Evolutionary conservation across 805 yeast species (phyloP).

Genomic region (Metschnikowia drakensbergensis): DNA sequence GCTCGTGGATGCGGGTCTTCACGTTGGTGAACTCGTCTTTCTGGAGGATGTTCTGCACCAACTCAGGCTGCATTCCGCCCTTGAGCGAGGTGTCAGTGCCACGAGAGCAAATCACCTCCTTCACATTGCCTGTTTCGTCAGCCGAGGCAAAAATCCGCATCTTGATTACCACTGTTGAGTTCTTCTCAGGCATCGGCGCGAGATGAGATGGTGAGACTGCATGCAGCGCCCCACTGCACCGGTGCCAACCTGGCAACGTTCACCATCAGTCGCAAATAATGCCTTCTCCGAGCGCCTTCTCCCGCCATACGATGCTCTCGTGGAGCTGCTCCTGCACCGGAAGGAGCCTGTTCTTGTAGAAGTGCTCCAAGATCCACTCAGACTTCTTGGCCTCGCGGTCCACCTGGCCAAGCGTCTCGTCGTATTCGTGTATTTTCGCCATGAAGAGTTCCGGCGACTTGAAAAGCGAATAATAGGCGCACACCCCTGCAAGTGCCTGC

Average conservation of each 20-base stretch:
- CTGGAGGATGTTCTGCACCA: constrained; percentile 42
- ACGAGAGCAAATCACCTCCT: constrained; percentile 56
- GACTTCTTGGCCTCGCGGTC: constrained; percentile 8
- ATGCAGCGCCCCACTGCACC: background rate
- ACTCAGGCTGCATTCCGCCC: constrained; percentile 59
- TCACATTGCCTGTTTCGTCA: constrained; percentile 63
- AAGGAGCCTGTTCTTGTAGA: constrained; percentile 10
- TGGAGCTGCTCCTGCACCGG: constrained; percentile 12
- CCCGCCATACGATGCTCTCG: constrained; percentile 9
- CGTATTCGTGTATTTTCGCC: constrained; percentile 5
- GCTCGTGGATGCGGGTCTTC: constrained; percentile 32
- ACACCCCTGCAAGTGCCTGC: constrained; percentile 9
- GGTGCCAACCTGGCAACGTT: background rate
- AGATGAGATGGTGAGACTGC: constrained; percentile 5
- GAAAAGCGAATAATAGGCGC: constrained; percentile 6
- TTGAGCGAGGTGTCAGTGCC: constrained; percentile 81
- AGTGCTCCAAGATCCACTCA: constrained; percentile 9
- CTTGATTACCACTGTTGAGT: background rate
- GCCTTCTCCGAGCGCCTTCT: constrained; percentile 11
- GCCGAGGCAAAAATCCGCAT: constrained; percentile 63
- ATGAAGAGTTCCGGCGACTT: constrained; percentile 7
- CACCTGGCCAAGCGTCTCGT: constrained; percentile 8
- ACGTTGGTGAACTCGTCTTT: constrained; percentile 27
- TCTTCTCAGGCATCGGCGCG: background rate
- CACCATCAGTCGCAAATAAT: constrained; percentile 7